Conservation (phyloP, 139 green algal species). For the Chloropicon primus region DNA sequence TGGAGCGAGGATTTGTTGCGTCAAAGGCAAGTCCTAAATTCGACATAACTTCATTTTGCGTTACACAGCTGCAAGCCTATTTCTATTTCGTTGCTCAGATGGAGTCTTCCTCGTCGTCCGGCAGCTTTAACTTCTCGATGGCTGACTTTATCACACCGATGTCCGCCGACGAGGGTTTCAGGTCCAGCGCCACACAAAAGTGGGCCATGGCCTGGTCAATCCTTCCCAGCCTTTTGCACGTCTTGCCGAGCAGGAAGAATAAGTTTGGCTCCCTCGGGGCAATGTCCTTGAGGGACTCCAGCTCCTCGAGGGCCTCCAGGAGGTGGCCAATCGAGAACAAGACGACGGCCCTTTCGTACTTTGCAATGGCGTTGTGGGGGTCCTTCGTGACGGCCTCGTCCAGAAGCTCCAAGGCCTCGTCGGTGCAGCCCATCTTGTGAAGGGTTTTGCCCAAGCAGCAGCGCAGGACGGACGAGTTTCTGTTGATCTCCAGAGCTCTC, state of each 20-base stretch:
- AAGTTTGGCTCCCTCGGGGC: conserved; percentile 71
- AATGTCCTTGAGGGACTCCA: conserved; percentile 52
- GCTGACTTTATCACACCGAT: conserved; percentile 70
- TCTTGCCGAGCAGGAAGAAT: conserved; percentile 79
- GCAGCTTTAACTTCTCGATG: conserved; percentile 62
- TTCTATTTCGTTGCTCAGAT: no score
- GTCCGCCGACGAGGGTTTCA: conserved; percentile 62
- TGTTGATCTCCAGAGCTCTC: conserved; percentile 53
- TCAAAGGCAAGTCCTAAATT: no score
- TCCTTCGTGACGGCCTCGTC: conserved; percentile 61
- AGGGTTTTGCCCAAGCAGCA: conserved; percentile 82
- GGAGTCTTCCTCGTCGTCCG: conserved; percentile 49
- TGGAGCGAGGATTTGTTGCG: not conserved
- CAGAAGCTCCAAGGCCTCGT: conserved; percentile 42
- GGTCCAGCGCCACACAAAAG: conserved; percentile 64
- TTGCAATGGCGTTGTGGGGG: conserved; percentile 74
- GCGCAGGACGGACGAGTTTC: conserved; percentile 64
- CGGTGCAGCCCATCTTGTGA: conserved; percentile 43
- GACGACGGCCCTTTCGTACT: conserved; percentile 70
- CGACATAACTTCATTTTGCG: no score
- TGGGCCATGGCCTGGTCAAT: conserved; percentile 51
- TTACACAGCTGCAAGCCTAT: no score
- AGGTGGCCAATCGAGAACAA: conserved; percentile 44
- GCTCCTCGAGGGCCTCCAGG: conserved; percentile 52
- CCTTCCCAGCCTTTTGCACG: conserved; percentile 56